A percentile compares a stretch with the other conserved stretches of the same genome.
These are phyloP conservation scores for Neoscytalidium dimidiatum DNA, from an alignment of 2,329 filamentous ascomycete species.

Conservation along the genomic window DNA sequence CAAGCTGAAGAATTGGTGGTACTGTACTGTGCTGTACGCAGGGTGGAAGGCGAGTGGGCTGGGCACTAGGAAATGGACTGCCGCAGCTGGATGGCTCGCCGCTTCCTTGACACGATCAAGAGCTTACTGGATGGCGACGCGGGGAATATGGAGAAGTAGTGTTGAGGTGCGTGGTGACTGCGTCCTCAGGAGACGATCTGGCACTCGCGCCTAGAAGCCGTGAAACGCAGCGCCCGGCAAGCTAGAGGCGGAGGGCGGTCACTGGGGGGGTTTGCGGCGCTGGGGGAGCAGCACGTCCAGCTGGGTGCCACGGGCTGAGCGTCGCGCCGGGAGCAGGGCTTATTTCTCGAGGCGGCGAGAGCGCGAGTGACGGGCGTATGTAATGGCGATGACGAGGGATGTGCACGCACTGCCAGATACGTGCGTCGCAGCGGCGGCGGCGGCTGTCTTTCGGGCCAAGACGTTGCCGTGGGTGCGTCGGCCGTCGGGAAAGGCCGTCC, in stretches of 20 bases:
- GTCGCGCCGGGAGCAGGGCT: slow-evolving; percentile 7
- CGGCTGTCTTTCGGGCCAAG: slow-evolving; percentile 1
- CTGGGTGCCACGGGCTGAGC: slow-evolving; percentile 14
- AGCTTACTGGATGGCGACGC: slow-evolving; percentile 11
- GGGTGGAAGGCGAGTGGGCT: slow-evolving; percentile 5
- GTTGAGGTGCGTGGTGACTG: slow-evolving; percentile 7
- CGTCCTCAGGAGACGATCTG: slow-evolving; percentile 17
- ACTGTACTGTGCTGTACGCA: too few species aligned
- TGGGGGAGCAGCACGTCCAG: slow-evolving; percentile 10
- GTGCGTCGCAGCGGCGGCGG: background rate
- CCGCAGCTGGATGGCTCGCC: slow-evolving; percentile 1
- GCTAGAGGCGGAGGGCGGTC: slow-evolving; percentile 17
- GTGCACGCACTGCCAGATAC: background rate
- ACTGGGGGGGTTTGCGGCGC: slow-evolving; percentile 2
- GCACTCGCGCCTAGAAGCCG: slow-evolving; percentile 16
- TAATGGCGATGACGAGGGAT: slow-evolving; percentile 16
- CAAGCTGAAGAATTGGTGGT: slow-evolving; percentile 17
- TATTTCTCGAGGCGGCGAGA: slow-evolving; percentile 16
- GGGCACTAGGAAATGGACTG: background rate
- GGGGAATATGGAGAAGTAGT: background rate
- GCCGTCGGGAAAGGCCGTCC: too few species aligned
- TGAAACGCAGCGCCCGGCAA: slow-evolving; percentile 18
- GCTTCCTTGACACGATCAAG: slow-evolving; percentile 17
- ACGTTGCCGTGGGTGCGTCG: too few species aligned
- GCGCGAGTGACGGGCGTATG: slow-evolving; percentile 1